phyloP scores from a whole-genome alignment of 2,329 filamentous ascomycete species.

The Dactylonectria macrodidyma region DNA sequence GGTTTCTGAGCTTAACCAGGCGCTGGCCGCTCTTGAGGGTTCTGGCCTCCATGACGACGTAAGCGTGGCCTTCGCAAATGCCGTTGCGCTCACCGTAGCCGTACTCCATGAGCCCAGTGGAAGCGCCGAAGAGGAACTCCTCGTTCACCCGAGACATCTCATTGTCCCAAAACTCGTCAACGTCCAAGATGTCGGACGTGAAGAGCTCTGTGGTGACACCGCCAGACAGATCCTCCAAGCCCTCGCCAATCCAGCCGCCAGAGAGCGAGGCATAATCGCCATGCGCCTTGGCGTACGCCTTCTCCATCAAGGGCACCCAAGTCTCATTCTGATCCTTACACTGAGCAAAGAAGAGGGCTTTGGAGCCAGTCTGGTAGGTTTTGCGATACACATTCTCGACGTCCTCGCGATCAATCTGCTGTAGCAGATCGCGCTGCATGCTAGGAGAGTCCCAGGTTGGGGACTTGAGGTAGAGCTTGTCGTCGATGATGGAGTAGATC shows the following conservation, averaged over 20 bases:
- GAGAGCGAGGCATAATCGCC: constrained; percentile 81
- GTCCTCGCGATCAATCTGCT: constrained; percentile 82
- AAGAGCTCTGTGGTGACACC: constrained; percentile 80
- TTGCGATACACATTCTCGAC: constrained; percentile 80
- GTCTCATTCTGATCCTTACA: constrained; percentile 84
- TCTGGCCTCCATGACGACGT: constrained; percentile 72
- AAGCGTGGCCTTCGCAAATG: constrained; percentile 72
- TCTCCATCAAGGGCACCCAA: constrained; percentile 85
- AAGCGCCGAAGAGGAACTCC: constrained; percentile 84
- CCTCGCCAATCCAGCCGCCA: constrained; percentile 79
- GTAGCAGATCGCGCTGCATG: constrained; percentile 80
- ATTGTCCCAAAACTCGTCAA: constrained; percentile 86
- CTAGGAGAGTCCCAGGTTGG: constrained; percentile 86
- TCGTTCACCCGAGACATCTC: constrained; percentile 86
- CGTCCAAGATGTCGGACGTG: constrained; percentile 80
- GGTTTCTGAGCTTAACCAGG: constrained; percentile 72
- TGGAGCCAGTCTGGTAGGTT: constrained; percentile 81
- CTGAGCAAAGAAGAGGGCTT: constrained; percentile 84
- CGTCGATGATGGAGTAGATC: constrained; percentile 92
- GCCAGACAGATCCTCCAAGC: constrained; percentile 73
- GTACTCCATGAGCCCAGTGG: constrained; percentile 73
- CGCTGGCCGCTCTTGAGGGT: constrained; percentile 67
- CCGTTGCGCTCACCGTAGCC: constrained; percentile 74
- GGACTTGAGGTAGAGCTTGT: constrained; percentile 88
- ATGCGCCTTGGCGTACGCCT: constrained; percentile 88